Percentiles rank a stretch among this genome's conserved stretches.
Conservation (phyloP, 768 basidiomycete genomes). For the Naematelia aurantialba region DNA sequence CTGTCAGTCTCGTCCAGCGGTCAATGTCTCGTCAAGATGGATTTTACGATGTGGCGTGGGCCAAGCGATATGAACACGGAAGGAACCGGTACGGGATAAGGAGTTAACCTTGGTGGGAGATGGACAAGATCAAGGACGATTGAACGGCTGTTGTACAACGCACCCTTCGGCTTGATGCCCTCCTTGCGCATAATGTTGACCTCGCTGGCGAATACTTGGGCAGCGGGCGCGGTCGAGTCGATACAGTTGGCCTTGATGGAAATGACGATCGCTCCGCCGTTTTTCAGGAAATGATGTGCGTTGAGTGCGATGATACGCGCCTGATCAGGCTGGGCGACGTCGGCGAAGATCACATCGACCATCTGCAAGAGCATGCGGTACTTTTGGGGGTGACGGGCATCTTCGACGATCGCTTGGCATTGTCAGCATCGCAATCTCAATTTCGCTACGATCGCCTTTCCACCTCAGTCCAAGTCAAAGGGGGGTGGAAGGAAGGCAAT, state of each 20-base stretch:
- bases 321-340: slow-evolving; percentile 97
- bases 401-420: slow-evolving; percentile 78
- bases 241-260: slow-evolving; percentile 99
- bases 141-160: slow-evolving; percentile 6
- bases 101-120: not conserved
- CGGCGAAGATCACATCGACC: slow-evolving; percentile 97
- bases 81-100: too few species aligned
- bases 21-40: too few species aligned
- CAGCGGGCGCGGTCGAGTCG: slow-evolving; percentile 89
- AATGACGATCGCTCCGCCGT: slow-evolving; percentile 84
- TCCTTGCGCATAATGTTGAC: slow-evolving; percentile 71
- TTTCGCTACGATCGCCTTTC: not conserved
- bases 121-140: not conserved
- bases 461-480: not conserved
- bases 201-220: slow-evolving; percentile 82
- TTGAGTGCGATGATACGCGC: slow-evolving; percentile 92
- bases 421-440: slow-evolving; percentile 1
- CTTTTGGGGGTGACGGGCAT: slow-evolving; percentile 91
- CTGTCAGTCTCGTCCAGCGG: not conserved
- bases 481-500: not conserved
- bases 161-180: slow-evolving; percentile 80
- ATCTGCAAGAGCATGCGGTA: slow-evolving; percentile 95
- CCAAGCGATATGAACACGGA: too few species aligned
- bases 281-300: slow-evolving; percentile 92
- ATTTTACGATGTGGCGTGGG: too few species aligned